Evolutionary conservation across 2,329 filamentous ascomycete species (phyloP).

Genomic region (Ophiostoma ulmi): DNA sequence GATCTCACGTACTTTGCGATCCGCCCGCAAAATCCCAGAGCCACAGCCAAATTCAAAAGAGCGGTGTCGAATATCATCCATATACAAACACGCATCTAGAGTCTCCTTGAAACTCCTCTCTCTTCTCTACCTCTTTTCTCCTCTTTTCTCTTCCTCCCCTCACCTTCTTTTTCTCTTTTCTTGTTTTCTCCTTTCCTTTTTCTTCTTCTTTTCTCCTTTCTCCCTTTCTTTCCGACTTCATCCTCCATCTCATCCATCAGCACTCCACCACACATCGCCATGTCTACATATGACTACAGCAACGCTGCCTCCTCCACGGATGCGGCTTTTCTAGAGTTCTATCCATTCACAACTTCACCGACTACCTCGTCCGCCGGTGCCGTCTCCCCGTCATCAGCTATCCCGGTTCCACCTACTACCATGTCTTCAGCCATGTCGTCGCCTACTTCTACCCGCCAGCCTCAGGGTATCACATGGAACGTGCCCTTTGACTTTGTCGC

Average conservation of each 20-base stretch:
- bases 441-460: constrained; percentile 34
- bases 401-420: constrained; percentile 36
- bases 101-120: constrained; percentile 21
- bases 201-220: background rate
- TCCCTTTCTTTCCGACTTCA: background rate
- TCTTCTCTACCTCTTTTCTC: background rate
- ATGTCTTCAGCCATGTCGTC: constrained; percentile 37
- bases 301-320: constrained; percentile 47
- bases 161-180: background rate
- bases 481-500: constrained; percentile 48
- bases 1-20: constrained; percentile 12
- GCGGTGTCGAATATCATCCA: constrained; percentile 27
- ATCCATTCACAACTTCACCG: constrained; percentile 37
- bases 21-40: constrained; percentile 12
- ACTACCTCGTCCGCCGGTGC: constrained; percentile 32
- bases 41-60: constrained; percentile 25
- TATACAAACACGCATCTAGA: constrained; percentile 19
- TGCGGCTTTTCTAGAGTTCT: constrained; percentile 53
- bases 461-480: constrained; percentile 42
- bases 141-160: background rate
- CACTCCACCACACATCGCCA: constrained; percentile 17
- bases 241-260: constrained; percentile 6
- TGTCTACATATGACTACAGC: constrained; percentile 26
- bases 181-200: constrained; percentile 1
- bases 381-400: constrained; percentile 32